Base-by-base conservation (phyloP, 2,329 filamentous ascomycete genomes). In the Fusarium subtropicale region DNA sequence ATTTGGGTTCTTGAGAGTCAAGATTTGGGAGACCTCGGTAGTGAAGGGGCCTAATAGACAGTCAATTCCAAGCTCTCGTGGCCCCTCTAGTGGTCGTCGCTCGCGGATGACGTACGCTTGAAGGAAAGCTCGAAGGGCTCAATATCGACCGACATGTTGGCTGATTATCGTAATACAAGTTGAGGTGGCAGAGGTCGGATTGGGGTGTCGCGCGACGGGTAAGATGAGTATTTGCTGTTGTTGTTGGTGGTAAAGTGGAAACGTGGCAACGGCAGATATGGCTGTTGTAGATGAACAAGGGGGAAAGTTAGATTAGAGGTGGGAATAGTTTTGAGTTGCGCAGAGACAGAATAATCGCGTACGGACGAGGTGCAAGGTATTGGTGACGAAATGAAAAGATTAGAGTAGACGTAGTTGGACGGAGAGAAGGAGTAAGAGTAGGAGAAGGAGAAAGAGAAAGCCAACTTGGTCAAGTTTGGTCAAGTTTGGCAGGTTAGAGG, bases 111-210 rank as follows among this genome's bases (percentile, higher is more conserved):
- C 91, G 78, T 86, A 98, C 96, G 92, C 83, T 90, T 91, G 84
- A 99, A 99, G 84, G 90, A 92, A 79, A 99, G 90, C 87, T 98
- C 96, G 74, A 88, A 81, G 64, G 95, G 96, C 76, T 96, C 91
- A 79, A 99, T 92, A 76, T 97, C 92, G 84, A 99, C 91, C 75
- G 95, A 97, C 96, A 98, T 98, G 83, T 77, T 87, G 82, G 64
- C 45, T 61, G n/a, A 13, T 46, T 56, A 60, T 66, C 11, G 42
- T 34, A 42, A 34, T 48, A 36, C 15, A 33, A 38, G 52, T 34
- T 30, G 38, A 41, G 39, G 28, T 39, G 53, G 46, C 60, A 41
- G 56, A 45, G 51, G 58, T 33, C 39, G 51, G 56, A 52, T 58
- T 61, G 67, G 15, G 41, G 64, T 69, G 65, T 74, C 63, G 72